Conservation (phyloP, 2,329 filamentous ascomycete genomes). For the Monosporascus sp. region DNA sequence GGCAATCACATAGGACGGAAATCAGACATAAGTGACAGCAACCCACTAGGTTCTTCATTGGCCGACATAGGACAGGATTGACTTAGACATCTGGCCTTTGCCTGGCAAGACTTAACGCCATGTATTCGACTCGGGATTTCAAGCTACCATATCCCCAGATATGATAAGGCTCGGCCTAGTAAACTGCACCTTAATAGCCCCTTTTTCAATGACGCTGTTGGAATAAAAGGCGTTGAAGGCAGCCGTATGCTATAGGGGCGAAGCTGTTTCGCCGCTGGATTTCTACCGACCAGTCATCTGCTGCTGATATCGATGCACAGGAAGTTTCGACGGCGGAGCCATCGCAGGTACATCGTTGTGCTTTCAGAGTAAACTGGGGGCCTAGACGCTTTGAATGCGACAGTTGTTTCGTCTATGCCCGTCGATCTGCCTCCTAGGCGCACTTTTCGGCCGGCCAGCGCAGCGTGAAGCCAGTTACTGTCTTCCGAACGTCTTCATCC, state of each 20-base stretch:
- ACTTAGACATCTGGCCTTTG: not conserved
- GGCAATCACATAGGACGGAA: not conserved
- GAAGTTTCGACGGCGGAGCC: no score
- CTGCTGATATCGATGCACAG: no score
- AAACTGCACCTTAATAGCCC: no score
- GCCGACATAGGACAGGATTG: not conserved
- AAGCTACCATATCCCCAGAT: not conserved
- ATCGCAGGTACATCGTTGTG: no score
- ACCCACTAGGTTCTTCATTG: not conserved
- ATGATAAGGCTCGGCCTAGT: not conserved
- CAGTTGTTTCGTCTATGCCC: no score
- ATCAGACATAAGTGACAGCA: not conserved
- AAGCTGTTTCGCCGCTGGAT: no score
- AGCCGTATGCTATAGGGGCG: no score
- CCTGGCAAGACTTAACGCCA: not conserved
- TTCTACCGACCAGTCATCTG: no score
- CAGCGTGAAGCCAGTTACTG: conserved; percentile 73
- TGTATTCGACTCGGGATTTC: not conserved
- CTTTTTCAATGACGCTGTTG: no score
- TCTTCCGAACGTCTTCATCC: conserved; percentile 73
- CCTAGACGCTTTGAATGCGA: no score
- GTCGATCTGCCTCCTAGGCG: conserved; percentile 5
- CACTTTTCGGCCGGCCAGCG: conserved; percentile 50
- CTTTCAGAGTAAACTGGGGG: no score
- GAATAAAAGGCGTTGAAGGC: no score